Evolutionary conservation across 371 early-diverging fungal genomes (phyloP).

Genomic region (Mucor irregularis): DNA sequence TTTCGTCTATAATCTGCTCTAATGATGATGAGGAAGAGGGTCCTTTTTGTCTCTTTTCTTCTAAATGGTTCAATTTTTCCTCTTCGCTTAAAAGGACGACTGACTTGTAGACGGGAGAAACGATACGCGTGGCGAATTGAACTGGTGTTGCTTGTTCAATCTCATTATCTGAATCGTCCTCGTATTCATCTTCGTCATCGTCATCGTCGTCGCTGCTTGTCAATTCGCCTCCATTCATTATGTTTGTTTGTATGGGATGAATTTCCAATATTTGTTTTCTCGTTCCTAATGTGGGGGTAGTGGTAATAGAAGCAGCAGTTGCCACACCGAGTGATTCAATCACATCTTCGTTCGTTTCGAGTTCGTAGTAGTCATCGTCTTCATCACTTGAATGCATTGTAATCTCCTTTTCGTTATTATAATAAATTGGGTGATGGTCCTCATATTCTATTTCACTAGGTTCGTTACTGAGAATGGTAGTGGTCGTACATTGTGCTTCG

Average conservation of each 20-base stretch:
- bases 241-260: background rate
- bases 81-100: slow-evolving; percentile 11
- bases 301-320: background rate
- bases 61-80: background rate
- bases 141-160: slow-evolving; percentile 8
- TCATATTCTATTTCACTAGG: slow-evolving; percentile 5
- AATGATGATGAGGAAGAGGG: too few species aligned
- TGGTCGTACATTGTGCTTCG: slow-evolving; percentile 2
- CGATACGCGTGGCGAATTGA: slow-evolving; percentile 16
- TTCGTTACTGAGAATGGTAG: slow-evolving; percentile 3
- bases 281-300: background rate
- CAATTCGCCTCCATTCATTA: too few species aligned
- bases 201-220: background rate
- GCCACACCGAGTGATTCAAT: background rate
- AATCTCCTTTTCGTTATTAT: background rate
- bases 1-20: too few species aligned
- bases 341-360: background rate
- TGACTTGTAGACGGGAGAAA: slow-evolving; percentile 15
- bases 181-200: background rate
- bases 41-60: too few species aligned
- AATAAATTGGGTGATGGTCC: too few species aligned
- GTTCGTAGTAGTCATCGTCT: background rate
- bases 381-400: background rate
- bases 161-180: slow-evolving; percentile 6
- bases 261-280: background rate